phyloP scores from a whole-genome alignment of 192 early-diverging fungal species.

The Mortierella claussenii region DNA sequence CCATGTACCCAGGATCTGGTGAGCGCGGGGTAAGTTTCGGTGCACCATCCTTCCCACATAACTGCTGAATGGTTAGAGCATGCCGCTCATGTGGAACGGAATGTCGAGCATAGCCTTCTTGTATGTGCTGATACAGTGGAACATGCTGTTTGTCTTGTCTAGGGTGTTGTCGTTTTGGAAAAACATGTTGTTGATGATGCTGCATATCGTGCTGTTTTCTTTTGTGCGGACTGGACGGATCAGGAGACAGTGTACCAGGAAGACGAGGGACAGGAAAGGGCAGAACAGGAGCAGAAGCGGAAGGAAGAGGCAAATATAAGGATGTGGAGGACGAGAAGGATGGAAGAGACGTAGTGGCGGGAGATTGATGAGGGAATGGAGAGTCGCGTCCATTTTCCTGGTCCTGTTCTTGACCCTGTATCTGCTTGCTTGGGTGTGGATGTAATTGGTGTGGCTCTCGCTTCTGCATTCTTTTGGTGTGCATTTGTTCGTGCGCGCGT shows the following conservation, averaged over 20 bases:
- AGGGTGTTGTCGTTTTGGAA: background rate
- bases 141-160: too few species aligned
- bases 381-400: background rate
- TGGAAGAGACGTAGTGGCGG: background rate
- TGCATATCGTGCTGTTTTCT: background rate
- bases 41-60: background rate
- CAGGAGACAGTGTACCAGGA: too few species aligned
- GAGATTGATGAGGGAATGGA: background rate
- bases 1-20: slow-evolving; percentile 19
- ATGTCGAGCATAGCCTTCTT: background rate
- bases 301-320: background rate
- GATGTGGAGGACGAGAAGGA: background rate
- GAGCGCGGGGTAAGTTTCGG: slow-evolving; percentile 1
- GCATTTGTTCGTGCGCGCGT: background rate
- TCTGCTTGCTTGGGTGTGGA: background rate
- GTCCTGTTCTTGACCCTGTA: background rate
- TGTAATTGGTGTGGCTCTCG: background rate
- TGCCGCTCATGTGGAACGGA: background rate
- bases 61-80: background rate
- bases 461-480: background rate
- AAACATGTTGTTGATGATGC: background rate
- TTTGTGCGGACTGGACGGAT: too few species aligned
- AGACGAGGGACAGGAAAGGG: too few species aligned
- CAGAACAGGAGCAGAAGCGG: too few species aligned
- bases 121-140: background rate